Evolutionary conservation across 495 filamentous ascomycete genomes (phyloP), one percentile per base, ranked within the genome.

Genomic region (Hypoxylon perforatum): DNA sequence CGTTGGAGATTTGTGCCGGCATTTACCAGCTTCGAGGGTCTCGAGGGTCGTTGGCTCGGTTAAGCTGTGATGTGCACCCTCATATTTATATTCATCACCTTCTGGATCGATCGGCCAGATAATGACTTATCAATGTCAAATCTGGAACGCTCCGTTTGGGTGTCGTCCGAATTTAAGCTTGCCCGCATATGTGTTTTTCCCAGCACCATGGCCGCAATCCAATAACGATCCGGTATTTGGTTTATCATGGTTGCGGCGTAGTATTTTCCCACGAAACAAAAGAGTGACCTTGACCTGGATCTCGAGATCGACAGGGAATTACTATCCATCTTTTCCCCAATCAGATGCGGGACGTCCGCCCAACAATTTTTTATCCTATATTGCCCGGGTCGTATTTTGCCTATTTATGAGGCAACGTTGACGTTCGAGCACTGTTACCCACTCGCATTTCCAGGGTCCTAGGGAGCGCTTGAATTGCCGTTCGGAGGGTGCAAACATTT

Each of bases 311-410:
- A 39, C 55, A 57, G 44, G 58, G 59, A 57, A 60, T 44, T 60
- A 18, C 22, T 50, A 17, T 28, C 39, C 53, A 48, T n/a, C 21
- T 52, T 21, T 42, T 4, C 6, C 39, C 65, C 65, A 63, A 69
- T 64, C 59, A 69, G 17, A 64, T 48, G 19, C 49, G 54, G 49
- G n/a, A 39, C n/a, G 44, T 19, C 33, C 51, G 3, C 41, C 55
- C 55, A 52, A 60, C 54, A 60, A 38, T 69, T 60, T 59, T 60
- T 60, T 63, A 69, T 64, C 50, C 60, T 35, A 63, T 69, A 69
- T 69, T 69, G 45, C 50, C 55, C 11, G 33, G 60, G 65, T 63
- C 60, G 60, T 60, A 63, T 69, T 63, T 63, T 69, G 65, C 65
- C 65, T 69, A 63, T 63, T 69, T 63, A 42, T 52, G 60, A 63